Evolutionary conservation across 306 rosid genomes (phyloP).

Genomic region (Gynostemma pentaphyllum): DNA sequence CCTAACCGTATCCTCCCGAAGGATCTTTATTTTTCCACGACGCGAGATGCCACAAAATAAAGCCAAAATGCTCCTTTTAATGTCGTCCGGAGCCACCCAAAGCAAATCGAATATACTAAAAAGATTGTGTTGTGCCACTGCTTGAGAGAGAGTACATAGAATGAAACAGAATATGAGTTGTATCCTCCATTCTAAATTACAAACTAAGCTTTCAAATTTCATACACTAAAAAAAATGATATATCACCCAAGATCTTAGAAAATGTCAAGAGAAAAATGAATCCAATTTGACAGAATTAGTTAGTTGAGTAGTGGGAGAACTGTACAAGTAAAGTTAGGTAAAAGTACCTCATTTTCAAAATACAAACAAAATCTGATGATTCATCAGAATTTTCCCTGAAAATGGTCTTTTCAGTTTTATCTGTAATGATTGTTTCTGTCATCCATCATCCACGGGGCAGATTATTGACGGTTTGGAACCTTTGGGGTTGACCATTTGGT

Average conservation of each 20-base stretch:
- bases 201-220: too few relatives aligned
- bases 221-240: not conserved
- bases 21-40: too few relatives aligned
- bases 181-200: too few relatives aligned
- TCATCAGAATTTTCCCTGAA: not conserved
- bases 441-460: constrained; percentile 2
- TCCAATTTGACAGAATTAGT: constrained; percentile 4
- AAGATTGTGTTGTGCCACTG: too few relatives aligned
- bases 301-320: not conserved
- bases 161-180: too few relatives aligned
- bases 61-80: too few relatives aligned
- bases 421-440: not conserved
- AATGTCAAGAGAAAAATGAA: not conserved
- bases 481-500: not conserved
- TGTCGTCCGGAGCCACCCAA: too few relatives aligned
- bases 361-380: not conserved
- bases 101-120: too few relatives aligned
- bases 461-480: not conserved
- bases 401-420: constrained; percentile 1
- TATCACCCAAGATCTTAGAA: not conserved
- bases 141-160: too few relatives aligned
- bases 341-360: not conserved
- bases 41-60: too few relatives aligned
- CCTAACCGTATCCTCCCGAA: too few relatives aligned
- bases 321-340: not conserved